These are phyloP conservation scores for Penicillium sp. DNA, from an alignment of 2,329 filamentous ascomycete species.

Conservation along the genomic window DNA sequence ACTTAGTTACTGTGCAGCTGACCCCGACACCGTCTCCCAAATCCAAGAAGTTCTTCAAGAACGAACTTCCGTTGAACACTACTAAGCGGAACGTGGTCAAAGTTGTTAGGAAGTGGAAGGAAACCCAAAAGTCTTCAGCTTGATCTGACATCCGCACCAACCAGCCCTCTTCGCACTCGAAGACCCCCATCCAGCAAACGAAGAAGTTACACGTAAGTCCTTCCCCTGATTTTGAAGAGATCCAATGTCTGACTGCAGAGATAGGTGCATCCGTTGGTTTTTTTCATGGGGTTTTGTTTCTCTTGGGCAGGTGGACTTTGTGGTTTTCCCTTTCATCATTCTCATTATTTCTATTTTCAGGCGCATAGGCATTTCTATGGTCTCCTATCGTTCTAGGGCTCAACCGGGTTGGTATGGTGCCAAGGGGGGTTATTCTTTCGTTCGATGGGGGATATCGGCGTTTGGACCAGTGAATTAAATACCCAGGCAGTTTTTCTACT, in stretches of 20 bases:
- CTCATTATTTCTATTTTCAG: background rate
- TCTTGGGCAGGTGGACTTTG: background rate
- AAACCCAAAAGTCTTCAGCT: too few species aligned
- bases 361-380: background rate
- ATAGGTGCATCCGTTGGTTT: background rate
- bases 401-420: background rate
- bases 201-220: background rate
- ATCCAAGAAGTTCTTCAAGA: too few species aligned
- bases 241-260: background rate
- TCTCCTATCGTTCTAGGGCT: background rate
- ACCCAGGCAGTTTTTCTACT: background rate
- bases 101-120: too few species aligned
- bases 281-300: background rate
- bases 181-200: background rate
- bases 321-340: background rate
- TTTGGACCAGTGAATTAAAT: too few species aligned
- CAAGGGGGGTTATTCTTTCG: background rate
- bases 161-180: too few species aligned
- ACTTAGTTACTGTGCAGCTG: too few species aligned
- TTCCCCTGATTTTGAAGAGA: background rate
- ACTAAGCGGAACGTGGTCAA: too few species aligned
- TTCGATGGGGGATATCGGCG: too few species aligned
- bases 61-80: too few species aligned
- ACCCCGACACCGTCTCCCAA: too few species aligned
- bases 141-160: too few species aligned